phyloP scores from a whole-genome alignment of 2,329 filamentous ascomycete genomes.

The Aspergillus aculeatinus region DNA sequence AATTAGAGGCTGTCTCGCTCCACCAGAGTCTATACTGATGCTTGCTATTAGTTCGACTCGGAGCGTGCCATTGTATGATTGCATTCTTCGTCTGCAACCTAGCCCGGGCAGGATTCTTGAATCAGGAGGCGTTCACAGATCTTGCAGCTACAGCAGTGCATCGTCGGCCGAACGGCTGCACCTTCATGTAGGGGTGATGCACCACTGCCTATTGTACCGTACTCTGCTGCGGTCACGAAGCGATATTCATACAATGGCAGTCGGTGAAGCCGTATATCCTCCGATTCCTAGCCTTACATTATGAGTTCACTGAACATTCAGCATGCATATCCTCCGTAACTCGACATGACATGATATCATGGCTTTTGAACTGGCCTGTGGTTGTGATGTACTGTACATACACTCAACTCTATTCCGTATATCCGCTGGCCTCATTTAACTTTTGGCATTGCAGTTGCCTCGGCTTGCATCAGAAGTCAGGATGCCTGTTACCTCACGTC shows the following conservation, averaged over 20 bases:
- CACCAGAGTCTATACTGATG: neutral
- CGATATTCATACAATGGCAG: neutral
- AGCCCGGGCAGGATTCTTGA: neutral
- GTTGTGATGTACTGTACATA: neutral
- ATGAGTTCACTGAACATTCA: neutral
- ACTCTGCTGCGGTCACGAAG: neutral
- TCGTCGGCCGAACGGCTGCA: neutral
- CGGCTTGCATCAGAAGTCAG: neutral
- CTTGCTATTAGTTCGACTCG: neutral
- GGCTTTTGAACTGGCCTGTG: neutral
- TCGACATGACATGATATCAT: neutral
- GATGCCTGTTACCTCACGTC: neutral
- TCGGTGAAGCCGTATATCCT: neutral
- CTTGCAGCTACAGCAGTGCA: neutral
- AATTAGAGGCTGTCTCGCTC: slow-evolving; percentile 1
- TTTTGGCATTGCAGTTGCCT: neutral
- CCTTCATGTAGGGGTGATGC: neutral
- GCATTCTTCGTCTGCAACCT: neutral
- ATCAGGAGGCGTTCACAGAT: neutral
- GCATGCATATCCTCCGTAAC: neutral
- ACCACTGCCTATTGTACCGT: neutral
- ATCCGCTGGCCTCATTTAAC: neutral
- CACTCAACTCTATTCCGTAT: neutral
- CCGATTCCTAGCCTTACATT: neutral
- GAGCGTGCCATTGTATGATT: neutral